Percentiles rank a stretch among this genome's conserved stretches.
Evolutionary conservation across 179 eudicot genomes (phyloP).

Genomic region (Heliamphora pulchella): DNA sequence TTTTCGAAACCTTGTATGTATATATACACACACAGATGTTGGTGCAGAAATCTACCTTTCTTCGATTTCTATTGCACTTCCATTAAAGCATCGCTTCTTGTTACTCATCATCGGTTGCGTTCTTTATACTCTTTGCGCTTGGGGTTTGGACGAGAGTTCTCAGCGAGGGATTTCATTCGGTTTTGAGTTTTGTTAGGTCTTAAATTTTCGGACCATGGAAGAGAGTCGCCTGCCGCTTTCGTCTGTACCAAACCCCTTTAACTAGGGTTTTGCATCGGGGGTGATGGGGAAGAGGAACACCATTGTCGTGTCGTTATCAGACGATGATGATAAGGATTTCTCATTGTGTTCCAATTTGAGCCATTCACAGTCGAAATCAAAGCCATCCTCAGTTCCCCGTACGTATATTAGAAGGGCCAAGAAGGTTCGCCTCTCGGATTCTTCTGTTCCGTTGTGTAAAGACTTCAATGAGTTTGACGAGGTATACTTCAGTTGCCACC

Average conservation of each 20-base stretch:
- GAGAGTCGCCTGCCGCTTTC: not conserved
- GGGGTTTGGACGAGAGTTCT: not conserved
- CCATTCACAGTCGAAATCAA: slow-evolving; percentile 18
- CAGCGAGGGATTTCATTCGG: not conserved
- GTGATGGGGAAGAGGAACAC: slow-evolving; percentile 43
- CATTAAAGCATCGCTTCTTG: not conserved
- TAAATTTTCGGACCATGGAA: not conserved
- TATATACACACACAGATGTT: not conserved
- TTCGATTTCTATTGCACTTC: no score
- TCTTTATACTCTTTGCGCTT: not conserved
- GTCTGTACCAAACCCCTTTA: not conserved
- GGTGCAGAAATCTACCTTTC: no score
- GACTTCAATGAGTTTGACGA: slow-evolving; percentile 39
- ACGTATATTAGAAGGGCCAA: slow-evolving; percentile 26
- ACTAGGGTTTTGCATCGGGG: not conserved
- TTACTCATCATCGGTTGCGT: not conserved
- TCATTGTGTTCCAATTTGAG: slow-evolving; percentile 13
- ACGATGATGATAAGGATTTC: slow-evolving; percentile 35
- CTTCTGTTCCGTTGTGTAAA: slow-evolving; percentile 20
- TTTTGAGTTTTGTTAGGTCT: not conserved
- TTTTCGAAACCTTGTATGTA: not conserved
- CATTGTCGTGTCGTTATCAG: slow-evolving; percentile 40
- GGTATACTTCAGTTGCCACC: slow-evolving; percentile 19
- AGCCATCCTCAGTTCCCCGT: slow-evolving; percentile 24
- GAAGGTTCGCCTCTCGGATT: slow-evolving; percentile 32